These are phyloP conservation scores for Vinca minor DNA, from an alignment of 257 asterid genomes.

Conservation along the genomic window DNA sequence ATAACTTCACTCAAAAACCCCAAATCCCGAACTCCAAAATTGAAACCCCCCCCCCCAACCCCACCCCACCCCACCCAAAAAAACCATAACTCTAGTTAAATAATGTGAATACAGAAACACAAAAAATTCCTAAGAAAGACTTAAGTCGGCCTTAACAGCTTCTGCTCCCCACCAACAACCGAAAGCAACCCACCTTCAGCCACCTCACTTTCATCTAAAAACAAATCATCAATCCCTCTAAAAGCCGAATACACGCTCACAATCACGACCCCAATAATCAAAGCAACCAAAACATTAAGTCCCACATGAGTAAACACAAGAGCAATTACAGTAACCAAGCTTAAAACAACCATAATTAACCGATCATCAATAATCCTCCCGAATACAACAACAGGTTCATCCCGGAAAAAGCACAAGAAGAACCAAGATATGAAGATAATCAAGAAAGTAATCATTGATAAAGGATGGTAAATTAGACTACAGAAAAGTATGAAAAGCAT, in stretches of 20 bases:
- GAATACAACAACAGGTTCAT: conserved; percentile 39
- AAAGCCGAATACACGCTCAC: conserved; percentile 49
- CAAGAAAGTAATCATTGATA: conserved; percentile 74
- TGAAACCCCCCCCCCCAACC: too few relatives aligned
- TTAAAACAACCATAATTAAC: conserved; percentile 38
- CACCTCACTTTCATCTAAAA: conserved; percentile 66
- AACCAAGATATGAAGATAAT: conserved; percentile 46
- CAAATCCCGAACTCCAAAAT: not conserved
- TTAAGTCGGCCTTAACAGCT: conserved; percentile 9
- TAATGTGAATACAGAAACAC: not conserved
- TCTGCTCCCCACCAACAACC: conserved; percentile 40
- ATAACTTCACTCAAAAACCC: not conserved
- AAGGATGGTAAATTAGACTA: conserved; percentile 72
- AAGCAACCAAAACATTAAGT: conserved; percentile 56
- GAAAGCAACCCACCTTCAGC: conserved; percentile 69
- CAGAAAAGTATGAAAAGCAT: conserved; percentile 53
- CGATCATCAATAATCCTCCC: conserved; percentile 53
- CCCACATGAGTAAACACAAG: conserved; percentile 61
- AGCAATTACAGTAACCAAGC: conserved; percentile 58
- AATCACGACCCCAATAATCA: conserved; percentile 48
- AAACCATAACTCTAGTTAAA: not conserved
- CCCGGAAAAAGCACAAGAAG: conserved; percentile 48
- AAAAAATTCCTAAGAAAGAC: conserved; percentile 1
- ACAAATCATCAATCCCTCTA: conserved; percentile 65
- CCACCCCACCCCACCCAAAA: too few relatives aligned